These are phyloP conservation scores for Chlamydomonas urium DNA, from an alignment of 139 green algal species.

Conservation along the genomic window DNA sequence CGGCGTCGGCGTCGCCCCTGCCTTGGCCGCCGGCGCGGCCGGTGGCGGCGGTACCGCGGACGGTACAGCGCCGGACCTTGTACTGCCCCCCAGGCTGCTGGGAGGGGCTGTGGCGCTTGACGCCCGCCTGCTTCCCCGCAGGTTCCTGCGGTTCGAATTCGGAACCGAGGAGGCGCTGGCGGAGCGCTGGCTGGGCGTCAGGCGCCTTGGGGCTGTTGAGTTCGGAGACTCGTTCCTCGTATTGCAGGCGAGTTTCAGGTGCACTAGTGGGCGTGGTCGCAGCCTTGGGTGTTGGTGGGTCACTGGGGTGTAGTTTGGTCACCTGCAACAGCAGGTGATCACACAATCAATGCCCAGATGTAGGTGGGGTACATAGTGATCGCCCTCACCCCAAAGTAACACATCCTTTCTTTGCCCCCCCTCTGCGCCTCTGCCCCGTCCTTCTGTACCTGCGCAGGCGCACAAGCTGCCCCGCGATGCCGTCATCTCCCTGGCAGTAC, in stretches of 20 bases:
- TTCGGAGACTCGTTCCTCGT: conserved; percentile 28
- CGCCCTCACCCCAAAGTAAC: neutral
- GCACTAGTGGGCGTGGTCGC: neutral
- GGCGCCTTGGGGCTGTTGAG: conserved; percentile 16
- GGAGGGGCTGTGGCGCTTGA: conserved; percentile 30
- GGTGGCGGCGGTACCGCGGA: too few relatives aligned
- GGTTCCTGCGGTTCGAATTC: conserved; percentile 39
- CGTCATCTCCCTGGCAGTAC: neutral
- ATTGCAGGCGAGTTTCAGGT: neutral
- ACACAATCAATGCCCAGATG: neutral
- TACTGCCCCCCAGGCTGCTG: too few relatives aligned
- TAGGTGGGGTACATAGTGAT: neutral
- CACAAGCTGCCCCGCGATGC: neutral
- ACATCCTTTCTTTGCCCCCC: neutral
- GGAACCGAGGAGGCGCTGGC: conserved; percentile 43
- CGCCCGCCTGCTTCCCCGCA: conserved; percentile 31
- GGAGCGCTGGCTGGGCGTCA: conserved; percentile 39
- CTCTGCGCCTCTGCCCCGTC: neutral
- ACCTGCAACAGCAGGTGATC: neutral
- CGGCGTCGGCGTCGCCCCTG: too few relatives aligned
- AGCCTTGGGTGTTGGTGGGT: neutral
- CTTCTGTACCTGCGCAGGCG: neutral
- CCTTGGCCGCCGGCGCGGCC: too few relatives aligned
- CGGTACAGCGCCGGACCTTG: too few relatives aligned
- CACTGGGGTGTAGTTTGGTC: neutral